phyloP scores from a whole-genome alignment of 257 asterid genomes.

The Forsythia viridissima region DNA sequence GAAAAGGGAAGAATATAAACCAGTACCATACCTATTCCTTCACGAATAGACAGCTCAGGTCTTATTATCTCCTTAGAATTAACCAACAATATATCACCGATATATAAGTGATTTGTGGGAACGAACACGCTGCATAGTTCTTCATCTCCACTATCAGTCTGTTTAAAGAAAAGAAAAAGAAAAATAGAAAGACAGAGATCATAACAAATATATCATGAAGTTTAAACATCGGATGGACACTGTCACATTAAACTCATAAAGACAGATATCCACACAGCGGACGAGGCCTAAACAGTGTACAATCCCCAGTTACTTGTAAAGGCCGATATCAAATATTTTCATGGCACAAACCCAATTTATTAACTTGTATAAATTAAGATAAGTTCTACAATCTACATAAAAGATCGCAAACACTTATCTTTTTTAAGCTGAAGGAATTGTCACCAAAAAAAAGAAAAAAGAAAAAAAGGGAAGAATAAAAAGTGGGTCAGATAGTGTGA shows the following conservation, averaged over 20 bases:
- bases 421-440: neutral
- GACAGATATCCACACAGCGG: neutral
- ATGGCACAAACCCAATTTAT: neutral
- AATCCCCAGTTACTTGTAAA: neutral
- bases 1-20: neutral
- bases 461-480: neutral
- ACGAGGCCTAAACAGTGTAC: neutral
- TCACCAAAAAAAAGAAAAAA: neutral
- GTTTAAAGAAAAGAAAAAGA: slow-evolving; percentile 25
- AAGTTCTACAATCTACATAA: neutral
- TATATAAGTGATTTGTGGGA: slow-evolving; percentile 85
- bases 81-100: slow-evolving; percentile 78
- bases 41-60: slow-evolving; percentile 86
- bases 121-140: slow-evolving; percentile 86
- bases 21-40: slow-evolving; percentile 75
- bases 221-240: neutral
- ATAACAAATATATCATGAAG: neutral
- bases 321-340: neutral
- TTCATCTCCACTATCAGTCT: slow-evolving; percentile 88
- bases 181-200: neutral
- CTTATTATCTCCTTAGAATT: slow-evolving; percentile 71
- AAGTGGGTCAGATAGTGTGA: neutral
- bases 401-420: neutral
- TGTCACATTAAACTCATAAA: neutral
- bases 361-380: neutral